Evolutionary conservation across 495 filamentous ascomycete species (phyloP).

Genomic region (Monascus purpureus): DNA sequence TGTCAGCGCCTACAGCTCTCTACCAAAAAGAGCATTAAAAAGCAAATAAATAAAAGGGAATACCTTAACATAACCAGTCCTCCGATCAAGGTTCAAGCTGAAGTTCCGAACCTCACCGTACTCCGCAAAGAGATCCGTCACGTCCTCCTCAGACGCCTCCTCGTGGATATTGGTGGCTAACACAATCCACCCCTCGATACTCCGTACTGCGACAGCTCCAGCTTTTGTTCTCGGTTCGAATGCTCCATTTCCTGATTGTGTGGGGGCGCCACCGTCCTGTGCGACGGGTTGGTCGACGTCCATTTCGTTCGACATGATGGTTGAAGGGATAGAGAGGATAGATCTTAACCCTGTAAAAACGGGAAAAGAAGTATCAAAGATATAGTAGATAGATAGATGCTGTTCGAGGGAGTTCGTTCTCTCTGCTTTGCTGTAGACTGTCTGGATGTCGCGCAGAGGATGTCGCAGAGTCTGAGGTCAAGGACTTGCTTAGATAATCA

Average conservation of each 20-base stretch:
- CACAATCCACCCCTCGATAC: slow-evolving; percentile 98
- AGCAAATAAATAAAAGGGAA: slow-evolving; percentile 6
- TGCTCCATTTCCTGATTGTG: slow-evolving; percentile 40
- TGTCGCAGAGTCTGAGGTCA: no score
- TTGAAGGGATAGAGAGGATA: slow-evolving; percentile 1
- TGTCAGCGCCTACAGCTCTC: background rate
- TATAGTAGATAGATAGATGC: background rate
- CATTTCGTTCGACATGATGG: slow-evolving; percentile 61
- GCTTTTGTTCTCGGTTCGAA: slow-evolving; percentile 57
- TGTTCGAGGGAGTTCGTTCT: no score
- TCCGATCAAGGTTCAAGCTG: slow-evolving; percentile 83
- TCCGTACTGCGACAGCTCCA: slow-evolving; percentile 84
- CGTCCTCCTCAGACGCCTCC: slow-evolving; percentile 90
- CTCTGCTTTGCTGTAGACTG: no score
- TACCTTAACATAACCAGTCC: slow-evolving; percentile 98
- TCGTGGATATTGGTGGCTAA: slow-evolving; percentile 95
- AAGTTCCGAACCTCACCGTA: slow-evolving; percentile 97
- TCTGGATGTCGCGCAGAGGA: no score
- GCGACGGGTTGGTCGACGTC: slow-evolving; percentile 52
- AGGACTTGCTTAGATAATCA: no score
- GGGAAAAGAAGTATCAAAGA: background rate
- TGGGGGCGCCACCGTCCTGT: slow-evolving; percentile 26
- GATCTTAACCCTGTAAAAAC: background rate
- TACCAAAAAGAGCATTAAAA: background rate
- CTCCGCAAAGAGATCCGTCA: slow-evolving; percentile 89